Base-by-base conservation (phyloP, 148 eudicot species). In the Diospyros kaki region DNA sequence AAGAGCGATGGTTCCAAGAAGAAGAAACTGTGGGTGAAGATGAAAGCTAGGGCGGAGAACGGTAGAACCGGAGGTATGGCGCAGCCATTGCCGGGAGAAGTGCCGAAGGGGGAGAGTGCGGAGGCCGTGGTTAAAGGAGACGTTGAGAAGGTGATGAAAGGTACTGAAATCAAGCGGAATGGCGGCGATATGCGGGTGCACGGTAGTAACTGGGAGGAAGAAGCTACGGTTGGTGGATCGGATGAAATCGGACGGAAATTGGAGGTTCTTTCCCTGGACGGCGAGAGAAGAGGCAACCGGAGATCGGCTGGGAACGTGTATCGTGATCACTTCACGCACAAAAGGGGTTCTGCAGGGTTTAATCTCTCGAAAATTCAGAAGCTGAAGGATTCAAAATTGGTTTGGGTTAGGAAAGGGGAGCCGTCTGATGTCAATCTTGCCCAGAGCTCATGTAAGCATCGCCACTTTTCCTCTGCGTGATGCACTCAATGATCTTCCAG, bases 331-430 rank as follows among this genome's bases (percentile, higher is more conserved):
- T 1, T 28, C 60, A 63, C 12, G 58, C 7, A 12, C 58, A 1
- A 50, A 3, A 9, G 11, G 55, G 44, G n/a, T 48, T 44, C 7
- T 51, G 61, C 39, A 17, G 9, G 62, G 14, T 60, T 5, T 14
- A 58, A 58, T 48, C 0, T 9, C 56, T 10, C 60, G 72, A 65
- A n/a, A 56, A 41, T 53, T 59, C 44, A 39, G 69, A 60, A 6
- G 61, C 28, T 38, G 45, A 60, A 51, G 39, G 77, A 74, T 76
- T 56, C 71, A 66, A 78, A 60, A 51, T 67, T 80, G 58, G 74
- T 50, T 54, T 83, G 86, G 86, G 79, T 80, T 70, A 83, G 69
- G 62, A 83, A 80, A 59, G 79, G 55, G 41, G 79, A 67, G 2
- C 48, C 68, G 38, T 51, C 70, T 17, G 76, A 60, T 38, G 58